Evolutionary conservation across 2,329 filamentous ascomycete species (phyloP).

Genomic region (Madurella fahalii): DNA sequence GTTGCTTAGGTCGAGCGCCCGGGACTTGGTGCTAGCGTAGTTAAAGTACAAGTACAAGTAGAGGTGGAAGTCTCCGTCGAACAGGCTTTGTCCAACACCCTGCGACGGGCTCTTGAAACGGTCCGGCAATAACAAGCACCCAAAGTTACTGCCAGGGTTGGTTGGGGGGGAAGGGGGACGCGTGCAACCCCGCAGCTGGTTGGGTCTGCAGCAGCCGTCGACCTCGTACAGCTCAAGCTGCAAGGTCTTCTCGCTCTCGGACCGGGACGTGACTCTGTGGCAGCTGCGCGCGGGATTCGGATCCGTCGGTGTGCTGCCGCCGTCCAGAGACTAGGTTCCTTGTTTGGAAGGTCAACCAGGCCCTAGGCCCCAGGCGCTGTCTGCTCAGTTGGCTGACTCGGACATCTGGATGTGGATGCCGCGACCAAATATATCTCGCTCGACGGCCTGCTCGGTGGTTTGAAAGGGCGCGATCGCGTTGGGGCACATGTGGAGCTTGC

Average conservation of each 20-base stretch:
- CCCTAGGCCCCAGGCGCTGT: not conserved
- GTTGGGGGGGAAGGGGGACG: too few species aligned
- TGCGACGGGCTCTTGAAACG: not conserved
- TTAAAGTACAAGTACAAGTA: not conserved
- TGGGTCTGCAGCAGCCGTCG: not conserved
- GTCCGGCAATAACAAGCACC: not conserved
- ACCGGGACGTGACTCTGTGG: not conserved
- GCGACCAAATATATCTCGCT: conserved; percentile 4
- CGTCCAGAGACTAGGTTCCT: not conserved
- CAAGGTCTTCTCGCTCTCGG: not conserved
- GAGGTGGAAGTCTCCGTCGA: not conserved
- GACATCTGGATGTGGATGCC: conserved; percentile 2
- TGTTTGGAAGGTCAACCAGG: not conserved
- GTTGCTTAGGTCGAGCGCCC: not conserved
- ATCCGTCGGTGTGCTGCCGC: not conserved
- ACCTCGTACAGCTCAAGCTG: not conserved
- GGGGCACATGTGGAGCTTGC: conserved; percentile 3
- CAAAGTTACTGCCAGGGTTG: not conserved
- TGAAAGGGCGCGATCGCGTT: not conserved
- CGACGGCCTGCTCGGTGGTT: not conserved
- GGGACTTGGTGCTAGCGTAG: not conserved
- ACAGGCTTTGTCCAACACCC: not conserved
- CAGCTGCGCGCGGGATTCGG: not conserved
- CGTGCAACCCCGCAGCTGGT: not conserved
- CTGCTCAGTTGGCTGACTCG: not conserved